phyloP scores from a whole-genome alignment of 2,329 filamentous ascomycete genomes.

The Raffaelea albimanens region DNA sequence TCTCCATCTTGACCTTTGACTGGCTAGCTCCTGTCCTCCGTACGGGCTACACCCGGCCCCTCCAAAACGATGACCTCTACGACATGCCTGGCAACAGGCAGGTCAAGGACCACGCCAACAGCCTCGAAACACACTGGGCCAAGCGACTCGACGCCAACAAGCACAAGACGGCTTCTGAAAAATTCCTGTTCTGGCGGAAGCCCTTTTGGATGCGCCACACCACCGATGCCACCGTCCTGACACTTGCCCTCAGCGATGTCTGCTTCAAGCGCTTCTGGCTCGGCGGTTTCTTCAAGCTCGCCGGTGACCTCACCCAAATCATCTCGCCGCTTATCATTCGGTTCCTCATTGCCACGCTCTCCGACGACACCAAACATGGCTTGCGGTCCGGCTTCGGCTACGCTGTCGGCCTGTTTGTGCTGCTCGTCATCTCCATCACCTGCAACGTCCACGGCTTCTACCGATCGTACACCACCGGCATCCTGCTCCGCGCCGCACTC shows the following conservation, averaged over 20 bases:
- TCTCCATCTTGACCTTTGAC: constrained; percentile 14
- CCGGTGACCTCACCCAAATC: constrained; percentile 17
- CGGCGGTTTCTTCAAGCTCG: constrained; percentile 18
- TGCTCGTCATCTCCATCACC: constrained; percentile 16
- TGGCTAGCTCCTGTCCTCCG: constrained; percentile 14
- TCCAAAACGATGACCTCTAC: constrained; percentile 16
- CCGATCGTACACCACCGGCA: constrained; percentile 9
- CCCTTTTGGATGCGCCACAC: background rate
- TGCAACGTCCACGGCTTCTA: constrained; percentile 19
- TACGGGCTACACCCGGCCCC: constrained; percentile 14
- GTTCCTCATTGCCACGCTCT: constrained; percentile 14
- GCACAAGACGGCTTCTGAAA: background rate
- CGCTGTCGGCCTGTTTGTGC: constrained; percentile 15
- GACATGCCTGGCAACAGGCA: constrained; percentile 8
- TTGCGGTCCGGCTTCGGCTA: constrained; percentile 15
- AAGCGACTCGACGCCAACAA: constrained; percentile 12
- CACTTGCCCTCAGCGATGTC: constrained; percentile 19
- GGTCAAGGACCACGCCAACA: constrained; percentile 13
- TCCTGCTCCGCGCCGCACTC: constrained; percentile 3
- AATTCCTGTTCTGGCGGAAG: no score
- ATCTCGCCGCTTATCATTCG: constrained; percentile 17
- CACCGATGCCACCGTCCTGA: constrained; percentile 14
- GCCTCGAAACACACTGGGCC: constrained; percentile 15
- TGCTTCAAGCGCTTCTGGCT: constrained; percentile 21
- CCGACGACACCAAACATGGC: constrained; percentile 13